phyloP scores from a whole-genome alignment of 768 basidiomycete species.

The Tremella fuciformis region DNA sequence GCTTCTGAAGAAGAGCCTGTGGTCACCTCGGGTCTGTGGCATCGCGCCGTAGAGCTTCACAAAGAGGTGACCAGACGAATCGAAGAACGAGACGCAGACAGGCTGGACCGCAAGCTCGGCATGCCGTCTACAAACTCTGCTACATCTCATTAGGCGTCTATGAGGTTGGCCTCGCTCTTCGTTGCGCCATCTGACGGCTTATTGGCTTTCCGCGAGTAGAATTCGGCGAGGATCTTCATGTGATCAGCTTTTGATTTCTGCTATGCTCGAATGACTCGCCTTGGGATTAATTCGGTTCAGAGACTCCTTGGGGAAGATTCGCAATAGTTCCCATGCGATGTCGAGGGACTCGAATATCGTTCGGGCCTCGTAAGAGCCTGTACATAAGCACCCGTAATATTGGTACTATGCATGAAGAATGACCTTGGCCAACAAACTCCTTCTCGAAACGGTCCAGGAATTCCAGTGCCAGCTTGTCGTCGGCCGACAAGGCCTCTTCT shows the following conservation, averaged over 20 bases:
- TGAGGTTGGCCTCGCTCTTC: slow-evolving; percentile 45
- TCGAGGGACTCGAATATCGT: slow-evolving; percentile 97
- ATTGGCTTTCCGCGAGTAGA: slow-evolving; percentile 71
- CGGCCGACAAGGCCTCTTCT: slow-evolving; percentile 89
- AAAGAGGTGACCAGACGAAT: slow-evolving; percentile 19
- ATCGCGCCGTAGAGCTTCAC: slow-evolving; percentile 29
- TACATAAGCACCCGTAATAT: slow-evolving; percentile 10
- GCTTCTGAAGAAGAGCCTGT: slow-evolving; percentile 23
- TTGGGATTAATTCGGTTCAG: slow-evolving; percentile 96
- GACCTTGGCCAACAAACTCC: slow-evolving; percentile 95
- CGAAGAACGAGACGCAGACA: slow-evolving; percentile 4
- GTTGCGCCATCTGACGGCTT: slow-evolving; percentile 27
- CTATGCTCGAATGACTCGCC: slow-evolving; percentile 47
- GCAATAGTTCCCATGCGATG: slow-evolving; percentile 90
- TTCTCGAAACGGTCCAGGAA: slow-evolving; percentile 98
- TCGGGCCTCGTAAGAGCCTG: slow-evolving; percentile 89
- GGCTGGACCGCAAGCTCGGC: not conserved
- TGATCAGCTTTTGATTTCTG: too few species aligned
- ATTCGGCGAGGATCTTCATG: slow-evolving; percentile 73
- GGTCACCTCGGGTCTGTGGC: slow-evolving; percentile 33
- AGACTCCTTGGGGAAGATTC: slow-evolving; percentile 98
- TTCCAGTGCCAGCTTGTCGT: slow-evolving; percentile 94
- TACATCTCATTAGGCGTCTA: slow-evolving; percentile 37
- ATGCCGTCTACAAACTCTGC: not conserved
- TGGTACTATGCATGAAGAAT: slow-evolving; percentile 31